Percentiles rank a stretch among this genome's conserved stretches.
Evolutionary conservation across 176 grass and related monocot species (phyloP).

Genomic region (Musa troglodytarum): DNA sequence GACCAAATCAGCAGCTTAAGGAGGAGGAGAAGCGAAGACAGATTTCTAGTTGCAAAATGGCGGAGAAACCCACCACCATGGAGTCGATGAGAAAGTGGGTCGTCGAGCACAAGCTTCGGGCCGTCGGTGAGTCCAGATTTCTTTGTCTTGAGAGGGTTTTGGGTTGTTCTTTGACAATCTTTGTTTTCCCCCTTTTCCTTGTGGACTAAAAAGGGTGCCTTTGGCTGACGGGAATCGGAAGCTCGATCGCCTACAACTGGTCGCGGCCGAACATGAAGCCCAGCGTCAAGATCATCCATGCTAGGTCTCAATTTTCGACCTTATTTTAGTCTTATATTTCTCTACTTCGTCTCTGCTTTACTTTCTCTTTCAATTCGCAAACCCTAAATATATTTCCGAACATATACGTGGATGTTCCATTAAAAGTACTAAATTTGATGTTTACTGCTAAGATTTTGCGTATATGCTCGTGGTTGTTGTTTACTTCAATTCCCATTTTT

Average conservation of each 20-base stretch:
- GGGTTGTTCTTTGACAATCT: background rate
- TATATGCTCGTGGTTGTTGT: background rate
- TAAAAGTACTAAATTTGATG: too few species aligned
- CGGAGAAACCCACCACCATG: constrained; percentile 22
- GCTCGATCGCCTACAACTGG: constrained; percentile 90
- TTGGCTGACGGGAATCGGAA: constrained; percentile 58
- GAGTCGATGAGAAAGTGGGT: constrained; percentile 55
- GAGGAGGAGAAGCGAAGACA: background rate
- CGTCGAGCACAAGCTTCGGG: constrained; percentile 56
- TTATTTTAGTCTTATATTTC: background rate
- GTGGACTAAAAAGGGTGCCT: constrained; percentile 32
- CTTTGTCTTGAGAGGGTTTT: background rate
- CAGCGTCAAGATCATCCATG: constrained; percentile 88
- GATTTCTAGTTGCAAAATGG: constrained; percentile 1
- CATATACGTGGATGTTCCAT: too few species aligned
- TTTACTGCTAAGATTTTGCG: background rate
- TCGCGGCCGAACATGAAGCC: constrained; percentile 78
- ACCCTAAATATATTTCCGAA: too few species aligned
- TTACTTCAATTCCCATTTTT: background rate
- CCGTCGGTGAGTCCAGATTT: constrained; percentile 35
- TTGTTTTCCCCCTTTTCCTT: background rate
- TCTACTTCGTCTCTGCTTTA: background rate
- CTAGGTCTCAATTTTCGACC: constrained; percentile 30
- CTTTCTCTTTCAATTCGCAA: background rate
- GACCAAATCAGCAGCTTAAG: background rate